These are phyloP conservation scores for Ogataea ganodermae DNA, from an alignment of 805 yeast genomes.

Conservation along the genomic window DNA sequence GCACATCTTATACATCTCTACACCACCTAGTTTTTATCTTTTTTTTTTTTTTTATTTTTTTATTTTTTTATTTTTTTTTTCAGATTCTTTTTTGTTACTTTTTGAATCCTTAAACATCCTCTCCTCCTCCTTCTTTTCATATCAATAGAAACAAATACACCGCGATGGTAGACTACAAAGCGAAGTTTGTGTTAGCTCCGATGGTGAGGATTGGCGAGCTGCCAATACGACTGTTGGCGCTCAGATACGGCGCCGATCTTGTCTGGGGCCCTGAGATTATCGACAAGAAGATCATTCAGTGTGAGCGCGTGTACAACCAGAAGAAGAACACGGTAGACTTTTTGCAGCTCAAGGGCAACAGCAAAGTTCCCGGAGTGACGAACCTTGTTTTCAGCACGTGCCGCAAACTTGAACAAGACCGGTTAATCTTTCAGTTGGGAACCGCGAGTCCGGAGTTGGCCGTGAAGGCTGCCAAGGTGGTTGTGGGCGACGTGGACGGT, in stretches of 20 bases:
- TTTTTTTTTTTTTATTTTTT: conserved; percentile 1
- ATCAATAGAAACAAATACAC: not conserved
- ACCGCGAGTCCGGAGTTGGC: conserved; percentile 83
- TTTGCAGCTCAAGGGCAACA: conserved; percentile 41
- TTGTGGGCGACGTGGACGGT: conserved; percentile 86
- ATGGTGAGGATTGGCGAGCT: conserved; percentile 97
- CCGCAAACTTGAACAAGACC: conserved; percentile 60
- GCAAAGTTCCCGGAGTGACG: conserved; percentile 47
- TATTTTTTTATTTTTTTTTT: not conserved
- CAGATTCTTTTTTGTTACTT: not conserved
- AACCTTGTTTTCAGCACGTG: conserved; percentile 68
- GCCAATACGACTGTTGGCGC: conserved; percentile 80
- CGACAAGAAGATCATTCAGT: conserved; percentile 77
- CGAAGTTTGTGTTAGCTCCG: conserved; percentile 87
- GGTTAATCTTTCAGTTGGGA: conserved; percentile 87
- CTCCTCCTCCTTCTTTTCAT: not conserved
- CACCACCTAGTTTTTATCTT: not conserved
- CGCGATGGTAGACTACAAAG: conserved; percentile 65
- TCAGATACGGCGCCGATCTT: conserved; percentile 85
- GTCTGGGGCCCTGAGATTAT: conserved; percentile 97
- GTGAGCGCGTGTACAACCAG: conserved; percentile 63
- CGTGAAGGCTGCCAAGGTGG: conserved; percentile 79
- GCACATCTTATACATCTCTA: too few species aligned
- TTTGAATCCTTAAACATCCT: not conserved
- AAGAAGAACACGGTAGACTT: conserved; percentile 63